A percentile compares a stretch with the other conserved stretches of the same genome.
Evolutionary conservation across 139 green algal genomes (phyloP).

Genomic region (Chloropicon primus): DNA sequence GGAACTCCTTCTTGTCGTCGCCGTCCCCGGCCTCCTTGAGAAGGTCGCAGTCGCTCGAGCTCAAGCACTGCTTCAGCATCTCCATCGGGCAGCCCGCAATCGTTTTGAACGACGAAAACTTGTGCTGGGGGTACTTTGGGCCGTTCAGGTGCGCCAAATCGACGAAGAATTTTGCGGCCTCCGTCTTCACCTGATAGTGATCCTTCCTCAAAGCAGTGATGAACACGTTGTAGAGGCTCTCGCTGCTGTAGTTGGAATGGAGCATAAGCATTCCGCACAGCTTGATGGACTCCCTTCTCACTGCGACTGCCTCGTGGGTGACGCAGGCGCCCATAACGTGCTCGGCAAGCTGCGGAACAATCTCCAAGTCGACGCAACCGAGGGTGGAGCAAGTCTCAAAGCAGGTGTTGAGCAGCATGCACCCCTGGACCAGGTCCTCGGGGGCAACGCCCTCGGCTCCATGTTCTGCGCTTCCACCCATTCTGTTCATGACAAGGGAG

Average conservation of each 20-base stretch:
- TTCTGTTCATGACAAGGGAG: neutral
- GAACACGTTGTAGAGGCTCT: neutral
- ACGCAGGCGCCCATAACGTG: neutral
- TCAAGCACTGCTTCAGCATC: neutral
- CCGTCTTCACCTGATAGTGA: neutral
- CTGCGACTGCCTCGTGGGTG: neutral
- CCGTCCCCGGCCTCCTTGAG: neutral
- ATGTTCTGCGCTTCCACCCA: too few relatives aligned
- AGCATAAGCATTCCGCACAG: neutral
- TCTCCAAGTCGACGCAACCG: neutral
- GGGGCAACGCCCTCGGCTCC: neutral
- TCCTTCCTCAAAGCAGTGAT: neutral
- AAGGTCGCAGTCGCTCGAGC: neutral
- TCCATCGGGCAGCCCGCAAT: neutral
- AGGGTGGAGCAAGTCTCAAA: neutral
- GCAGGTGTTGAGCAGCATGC: neutral
- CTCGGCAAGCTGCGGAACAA: neutral
- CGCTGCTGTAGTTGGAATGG: neutral
- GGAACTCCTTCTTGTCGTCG: neutral
- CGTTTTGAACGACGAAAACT: neutral
- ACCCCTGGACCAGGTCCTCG: neutral
- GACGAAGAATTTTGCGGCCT: neutral
- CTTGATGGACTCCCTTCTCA: neutral
- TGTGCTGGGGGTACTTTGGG: neutral
- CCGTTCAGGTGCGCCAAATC: neutral